Evolutionary conservation across 108 stramenopile genomes (phyloP), one percentile per base, ranked within the genome.

Genomic region (Fragilariopsis cylindrus): DNA sequence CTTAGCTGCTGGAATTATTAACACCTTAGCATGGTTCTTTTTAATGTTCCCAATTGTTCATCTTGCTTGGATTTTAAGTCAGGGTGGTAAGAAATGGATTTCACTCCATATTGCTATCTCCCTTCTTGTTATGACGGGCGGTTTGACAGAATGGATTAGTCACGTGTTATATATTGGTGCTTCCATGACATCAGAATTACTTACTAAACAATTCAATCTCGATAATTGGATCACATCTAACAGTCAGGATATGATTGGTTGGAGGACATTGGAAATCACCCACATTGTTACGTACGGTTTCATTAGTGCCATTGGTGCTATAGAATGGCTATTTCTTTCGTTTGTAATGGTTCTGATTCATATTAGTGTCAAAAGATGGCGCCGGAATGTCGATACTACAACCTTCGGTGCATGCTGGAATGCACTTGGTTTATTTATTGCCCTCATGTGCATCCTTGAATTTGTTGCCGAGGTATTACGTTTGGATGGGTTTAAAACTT

Each of bases 251-350:
- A 62, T 85, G 1, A 75, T 82, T 21, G 92, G 92, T 45, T 94
- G 92, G 90, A 71, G 89, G 48, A 70, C 81, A 1, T 57, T 94
- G 73, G 92, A 94, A 81, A 80, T 91, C 65, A 83, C 82, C 48
- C 78, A 85, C 58, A 78, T 86, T 57, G 62, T 87, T 76, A 71
- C 78, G 76, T n/a, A 48, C 15, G 70, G 82, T n/a, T 62, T 81
- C 53, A 58, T 80, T 53, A 48, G 46, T 19, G 62, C 60, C 42
- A 75, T 85, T 60, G 81, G 74, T 64, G 71, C 79, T 45, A 69
- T 84, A 48, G 77, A 82, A 73, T 73, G 74, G 57, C 60, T 76
- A 54, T 41, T 49, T 50, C 45, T 79, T 47, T 65, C 64, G 57
- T 52, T 76, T 47, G 74, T 77, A 13, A 63, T 78, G 49, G 45